Evolutionary conservation across 805 yeast species (phyloP), one percentile per base, ranked within the genome.

Genomic region (Pachysolen tannophilus): DNA sequence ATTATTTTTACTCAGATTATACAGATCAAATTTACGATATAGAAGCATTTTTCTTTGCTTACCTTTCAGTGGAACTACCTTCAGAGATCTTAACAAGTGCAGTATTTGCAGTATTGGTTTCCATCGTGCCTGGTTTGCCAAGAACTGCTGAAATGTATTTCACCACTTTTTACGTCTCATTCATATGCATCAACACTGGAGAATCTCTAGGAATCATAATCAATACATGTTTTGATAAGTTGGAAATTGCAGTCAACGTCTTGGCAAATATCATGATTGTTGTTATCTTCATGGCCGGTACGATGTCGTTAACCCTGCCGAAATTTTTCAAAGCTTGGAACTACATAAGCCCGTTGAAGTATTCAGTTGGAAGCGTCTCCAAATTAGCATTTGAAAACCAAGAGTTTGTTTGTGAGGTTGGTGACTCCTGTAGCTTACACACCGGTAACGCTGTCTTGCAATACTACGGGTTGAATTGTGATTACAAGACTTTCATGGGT

Each of bases 201-300:
- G 92, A 82, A 49, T 74, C 84, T 4, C 56, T 82, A 25, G 92
- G 90, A 1, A 81, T 82, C 8, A 63, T 78, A 37, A 75, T 82
- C 32, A 79, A 78, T 45, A 72, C 83, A 6, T 42, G 78, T 1
- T 78, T 82, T 48, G 52, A 59, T 32, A 80, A 81, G 43, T 63
- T 81, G 31, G 90, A 88, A 0, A 67, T 82, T 43, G 87, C 85
- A 2, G 75, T 80, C 14, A 80, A 79, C 49, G 52, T 78, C 6
- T 69, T 82, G 25, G 65, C 83, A 2, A 67, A 70, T 14, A 44
- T 78, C 11, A 53, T 79, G 37, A 68, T 78, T 10, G 56, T 81
- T 32, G 86, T 85, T 2, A 67, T 78, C 5, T 73, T 80, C 48
- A 78, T 82, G 85, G 82, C 81, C 2, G 94, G 92, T 4, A 62